phyloP scores from a whole-genome alignment of 1,139 yeast species.

The Diutina pseudorugosa region DNA sequence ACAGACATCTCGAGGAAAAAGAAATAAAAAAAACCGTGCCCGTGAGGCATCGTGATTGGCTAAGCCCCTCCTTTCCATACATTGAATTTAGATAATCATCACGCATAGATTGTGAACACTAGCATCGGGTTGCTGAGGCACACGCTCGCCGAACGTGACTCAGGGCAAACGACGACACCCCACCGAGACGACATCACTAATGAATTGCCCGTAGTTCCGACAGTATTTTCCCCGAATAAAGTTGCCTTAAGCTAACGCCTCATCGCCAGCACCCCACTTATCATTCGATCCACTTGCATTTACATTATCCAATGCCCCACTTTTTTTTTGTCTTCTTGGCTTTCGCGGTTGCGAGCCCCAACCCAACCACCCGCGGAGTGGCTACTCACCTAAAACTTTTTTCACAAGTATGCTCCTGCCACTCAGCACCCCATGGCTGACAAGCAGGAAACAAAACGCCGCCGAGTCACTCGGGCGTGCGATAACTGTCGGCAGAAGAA shows the following conservation, averaged over 20 bases:
- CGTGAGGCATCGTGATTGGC: too few species aligned
- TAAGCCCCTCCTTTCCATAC: not conserved
- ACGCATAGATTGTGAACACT: not conserved
- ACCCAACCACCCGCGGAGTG: not conserved
- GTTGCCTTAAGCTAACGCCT: too few species aligned
- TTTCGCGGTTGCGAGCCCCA: not conserved
- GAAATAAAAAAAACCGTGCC: too few species aligned
- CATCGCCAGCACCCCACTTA: too few species aligned
- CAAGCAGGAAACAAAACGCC: conserved; percentile 33
- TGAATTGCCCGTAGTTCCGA: too few species aligned
- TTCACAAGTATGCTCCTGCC: not conserved
- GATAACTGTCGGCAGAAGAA: conserved; percentile 70
- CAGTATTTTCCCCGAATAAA: too few species aligned
- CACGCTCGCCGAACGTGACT: too few species aligned
- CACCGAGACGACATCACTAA: too few species aligned
- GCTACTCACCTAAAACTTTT: not conserved
- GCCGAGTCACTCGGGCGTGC: conserved; percentile 78
- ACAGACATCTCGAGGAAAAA: not conserved
- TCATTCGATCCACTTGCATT: not conserved
- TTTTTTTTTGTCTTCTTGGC: not conserved
- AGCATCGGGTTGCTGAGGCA: too few species aligned
- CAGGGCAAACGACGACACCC: too few species aligned
- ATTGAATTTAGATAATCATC: not conserved
- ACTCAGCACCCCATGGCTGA: not conserved
- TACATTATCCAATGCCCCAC: not conserved